Evolutionary conservation across 139 green algal genomes (phyloP).

Genomic region (Coccomyxa sp.): DNA sequence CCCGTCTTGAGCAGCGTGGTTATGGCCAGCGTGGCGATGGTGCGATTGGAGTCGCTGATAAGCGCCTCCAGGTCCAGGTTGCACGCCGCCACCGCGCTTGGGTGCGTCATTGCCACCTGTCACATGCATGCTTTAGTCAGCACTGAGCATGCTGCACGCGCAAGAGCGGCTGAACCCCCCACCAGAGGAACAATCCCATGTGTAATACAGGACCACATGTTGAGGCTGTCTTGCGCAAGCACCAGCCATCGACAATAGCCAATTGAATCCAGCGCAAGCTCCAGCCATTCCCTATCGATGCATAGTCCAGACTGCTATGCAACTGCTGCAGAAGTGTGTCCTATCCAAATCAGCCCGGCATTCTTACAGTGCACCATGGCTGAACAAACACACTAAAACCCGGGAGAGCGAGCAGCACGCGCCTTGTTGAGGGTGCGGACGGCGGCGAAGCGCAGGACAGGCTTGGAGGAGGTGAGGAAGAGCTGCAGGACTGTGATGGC

Average conservation of each 20-base stretch:
- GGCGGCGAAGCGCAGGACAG: conserved; percentile 85
- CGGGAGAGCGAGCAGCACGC: not conserved
- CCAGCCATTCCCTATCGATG: too few relatives aligned
- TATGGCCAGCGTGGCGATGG: conserved; percentile 97
- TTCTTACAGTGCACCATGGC: too few relatives aligned
- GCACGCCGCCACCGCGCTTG: conserved; percentile 90
- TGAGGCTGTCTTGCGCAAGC: too few relatives aligned
- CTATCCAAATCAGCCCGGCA: too few relatives aligned
- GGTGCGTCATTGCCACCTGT: conserved; percentile 91
- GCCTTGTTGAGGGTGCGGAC: conserved; percentile 28
- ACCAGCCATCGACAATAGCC: too few relatives aligned
- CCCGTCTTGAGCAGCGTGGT: conserved; percentile 99
- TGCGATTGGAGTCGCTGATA: conserved; percentile 91
- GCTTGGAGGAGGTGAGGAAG: conserved; percentile 94
- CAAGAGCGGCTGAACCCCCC: not conserved
- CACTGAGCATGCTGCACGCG: not conserved
- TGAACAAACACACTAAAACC: too few relatives aligned
- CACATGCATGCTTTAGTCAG: not conserved
- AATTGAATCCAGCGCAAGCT: too few relatives aligned
- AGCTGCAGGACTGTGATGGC: conserved; percentile 98
- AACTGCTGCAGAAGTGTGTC: too few relatives aligned
- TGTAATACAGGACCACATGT: too few relatives aligned
- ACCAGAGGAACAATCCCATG: too few relatives aligned
- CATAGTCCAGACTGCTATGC: too few relatives aligned
- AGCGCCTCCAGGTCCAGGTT: conserved; percentile 99